phyloP scores from a whole-genome alignment of 2,329 filamentous ascomycete genomes.

The Dactylellina sp. region DNA sequence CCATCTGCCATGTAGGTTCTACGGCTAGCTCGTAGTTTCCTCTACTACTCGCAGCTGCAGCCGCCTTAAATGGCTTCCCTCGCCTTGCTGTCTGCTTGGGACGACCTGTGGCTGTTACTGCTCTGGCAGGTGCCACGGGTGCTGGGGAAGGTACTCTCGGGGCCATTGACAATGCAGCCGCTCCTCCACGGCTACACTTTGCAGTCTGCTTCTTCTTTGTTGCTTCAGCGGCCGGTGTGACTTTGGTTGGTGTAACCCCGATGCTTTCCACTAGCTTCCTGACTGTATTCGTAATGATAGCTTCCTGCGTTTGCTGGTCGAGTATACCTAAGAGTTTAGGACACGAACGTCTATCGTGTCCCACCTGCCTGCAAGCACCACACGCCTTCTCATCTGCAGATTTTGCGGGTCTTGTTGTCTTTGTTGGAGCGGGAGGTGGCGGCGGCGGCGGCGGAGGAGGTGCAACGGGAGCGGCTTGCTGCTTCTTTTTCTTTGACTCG shows the following conservation, averaged over 20 bases:
- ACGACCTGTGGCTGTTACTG: too few relatives aligned
- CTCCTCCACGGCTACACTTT: background rate
- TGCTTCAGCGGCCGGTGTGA: background rate
- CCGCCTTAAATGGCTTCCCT: background rate
- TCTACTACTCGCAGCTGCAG: background rate
- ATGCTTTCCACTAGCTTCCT: slow-evolving; percentile 24
- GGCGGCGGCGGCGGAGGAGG: slow-evolving; percentile 17
- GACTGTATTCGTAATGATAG: slow-evolving; percentile 15
- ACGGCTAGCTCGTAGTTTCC: too few relatives aligned
- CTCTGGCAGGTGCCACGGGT: too few relatives aligned
- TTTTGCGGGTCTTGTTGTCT: slow-evolving; percentile 19
- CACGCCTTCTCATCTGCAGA: slow-evolving; percentile 46
- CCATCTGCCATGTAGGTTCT: too few relatives aligned
- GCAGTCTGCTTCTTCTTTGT: slow-evolving; percentile 1
- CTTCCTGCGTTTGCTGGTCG: slow-evolving; percentile 8
- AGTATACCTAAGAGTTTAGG: slow-evolving; percentile 20
- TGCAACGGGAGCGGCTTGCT: slow-evolving; percentile 3
- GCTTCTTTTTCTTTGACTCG: slow-evolving; percentile 24
- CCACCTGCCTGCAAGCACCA: slow-evolving; percentile 42
- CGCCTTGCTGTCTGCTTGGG: slow-evolving; percentile 20
- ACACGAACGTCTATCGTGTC: slow-evolving; percentile 41
- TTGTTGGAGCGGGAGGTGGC: slow-evolving; percentile 10
- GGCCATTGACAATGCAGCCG: background rate
- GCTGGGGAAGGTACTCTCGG: too few relatives aligned
- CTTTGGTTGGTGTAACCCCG: background rate